Evolutionary conservation across 2,329 filamentous ascomycete species (phyloP).

Genomic region (Colletotrichum trifolii): DNA sequence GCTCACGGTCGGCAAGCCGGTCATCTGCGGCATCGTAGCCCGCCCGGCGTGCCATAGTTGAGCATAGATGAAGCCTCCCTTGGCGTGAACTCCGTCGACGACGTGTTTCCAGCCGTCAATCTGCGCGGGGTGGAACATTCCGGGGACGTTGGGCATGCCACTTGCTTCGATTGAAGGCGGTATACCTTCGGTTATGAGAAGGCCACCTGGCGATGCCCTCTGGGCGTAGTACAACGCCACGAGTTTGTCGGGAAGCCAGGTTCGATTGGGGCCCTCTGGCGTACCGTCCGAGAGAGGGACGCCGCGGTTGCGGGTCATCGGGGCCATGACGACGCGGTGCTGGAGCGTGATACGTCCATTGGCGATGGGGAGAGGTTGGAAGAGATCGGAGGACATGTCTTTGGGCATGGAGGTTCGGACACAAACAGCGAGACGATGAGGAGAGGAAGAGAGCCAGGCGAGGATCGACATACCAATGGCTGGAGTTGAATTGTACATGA

Average conservation of each 20-base stretch:
- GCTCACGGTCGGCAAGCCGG: conserved; percentile 32
- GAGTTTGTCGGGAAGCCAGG: conserved; percentile 11
- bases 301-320: conserved; percentile 36
- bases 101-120: conserved; percentile 67
- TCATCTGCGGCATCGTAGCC: conserved; percentile 39
- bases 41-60: conserved; percentile 73
- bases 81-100: conserved; percentile 68
- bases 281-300: conserved; percentile 13
- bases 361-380: conserved; percentile 8
- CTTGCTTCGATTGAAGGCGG: conserved; percentile 42
- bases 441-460: too few relatives aligned
- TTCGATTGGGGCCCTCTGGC: conserved; percentile 5
- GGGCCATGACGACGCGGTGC: conserved; percentile 37
- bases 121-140: conserved; percentile 64
- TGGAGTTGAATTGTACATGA: too few relatives aligned
- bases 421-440: too few relatives aligned
- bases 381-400: background rate
- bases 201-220: conserved; percentile 47
- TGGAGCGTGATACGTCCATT: conserved; percentile 28
- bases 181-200: conserved; percentile 69
- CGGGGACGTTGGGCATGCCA: conserved; percentile 58
- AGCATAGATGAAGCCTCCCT: conserved; percentile 66
- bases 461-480: too few relatives aligned
- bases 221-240: conserved; percentile 41
- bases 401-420: background rate